A percentile compares a stretch with the other conserved stretches of the same genome.
Conservation (phyloP, 2,329 filamentous ascomycete genomes). For the Nothomitra cinnamomea region DNA sequence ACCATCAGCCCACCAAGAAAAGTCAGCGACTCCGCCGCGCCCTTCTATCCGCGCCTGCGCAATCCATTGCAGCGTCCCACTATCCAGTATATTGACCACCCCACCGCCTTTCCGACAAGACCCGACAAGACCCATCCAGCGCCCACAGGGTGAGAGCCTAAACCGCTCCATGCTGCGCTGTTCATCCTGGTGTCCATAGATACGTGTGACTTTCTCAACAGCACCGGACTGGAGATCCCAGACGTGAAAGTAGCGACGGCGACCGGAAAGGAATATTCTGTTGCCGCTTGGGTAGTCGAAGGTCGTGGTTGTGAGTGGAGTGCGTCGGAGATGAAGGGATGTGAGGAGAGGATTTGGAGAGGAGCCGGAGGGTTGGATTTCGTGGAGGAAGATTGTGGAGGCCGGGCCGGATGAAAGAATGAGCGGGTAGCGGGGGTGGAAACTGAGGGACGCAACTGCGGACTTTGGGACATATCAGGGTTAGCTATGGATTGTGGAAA, state of each 20-base stretch:
- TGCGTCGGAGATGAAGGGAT: conserved; percentile 69
- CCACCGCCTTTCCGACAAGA: conserved; percentile 67
- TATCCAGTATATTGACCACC: conserved; percentile 69
- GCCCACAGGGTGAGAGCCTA: conserved; percentile 70
- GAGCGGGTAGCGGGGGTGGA: conserved; percentile 78
- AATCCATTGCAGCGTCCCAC: conserved; percentile 71
- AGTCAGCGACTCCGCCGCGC: conserved; percentile 70
- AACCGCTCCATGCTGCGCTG: conserved; percentile 86
- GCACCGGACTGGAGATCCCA: conserved; percentile 75
- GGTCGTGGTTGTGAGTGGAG: conserved; percentile 67
- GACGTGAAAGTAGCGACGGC: conserved; percentile 80
- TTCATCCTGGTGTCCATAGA: conserved; percentile 61
- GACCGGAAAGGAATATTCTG: conserved; percentile 74
- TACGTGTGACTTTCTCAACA: conserved; percentile 64
- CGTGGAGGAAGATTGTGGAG: conserved; percentile 74
- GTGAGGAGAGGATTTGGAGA: conserved; percentile 80
- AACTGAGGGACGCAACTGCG: conserved; percentile 65
- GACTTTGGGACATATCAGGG: conserved; percentile 26
- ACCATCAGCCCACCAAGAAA: conserved; percentile 81
- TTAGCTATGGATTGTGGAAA: neutral
- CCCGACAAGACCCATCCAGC: conserved; percentile 69
- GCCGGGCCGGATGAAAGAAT: conserved; percentile 78
- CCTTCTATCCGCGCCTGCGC: conserved; percentile 69
- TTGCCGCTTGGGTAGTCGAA: conserved; percentile 60
- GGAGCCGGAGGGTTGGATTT: conserved; percentile 60